A percentile compares a stretch with the other conserved stretches of the same genome.
These are phyloP conservation scores for Paraglomus brasilianum DNA, from an alignment of 192 early-diverging fungal species.

Conservation along the genomic window DNA sequence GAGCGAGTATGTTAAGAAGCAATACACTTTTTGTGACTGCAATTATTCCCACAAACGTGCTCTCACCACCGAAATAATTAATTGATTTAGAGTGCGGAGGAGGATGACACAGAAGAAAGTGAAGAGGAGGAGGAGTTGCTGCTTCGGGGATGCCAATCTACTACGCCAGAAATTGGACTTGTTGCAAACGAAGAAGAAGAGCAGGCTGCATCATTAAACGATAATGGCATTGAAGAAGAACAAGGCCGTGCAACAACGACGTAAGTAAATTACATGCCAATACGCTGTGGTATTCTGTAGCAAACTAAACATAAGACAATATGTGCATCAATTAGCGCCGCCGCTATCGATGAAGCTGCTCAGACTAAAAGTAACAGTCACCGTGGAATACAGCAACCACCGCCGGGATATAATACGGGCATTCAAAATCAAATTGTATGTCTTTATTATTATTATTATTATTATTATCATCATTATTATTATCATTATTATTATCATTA, in stretches of 20 bases:
- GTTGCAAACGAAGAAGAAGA: constrained; percentile 50
- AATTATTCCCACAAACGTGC: background rate
- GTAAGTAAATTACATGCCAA: constrained; percentile 28
- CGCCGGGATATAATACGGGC: constrained; percentile 28
- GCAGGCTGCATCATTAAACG: constrained; percentile 37
- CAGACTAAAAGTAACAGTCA: no score
- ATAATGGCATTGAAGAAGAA: constrained; percentile 41
- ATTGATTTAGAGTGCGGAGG: constrained; percentile 48
- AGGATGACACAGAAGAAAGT: no score
- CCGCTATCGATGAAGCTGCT: no score
- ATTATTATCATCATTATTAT: no score
- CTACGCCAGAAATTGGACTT: constrained; percentile 59
- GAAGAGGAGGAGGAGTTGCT: constrained; percentile 68
- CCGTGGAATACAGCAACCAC: constrained; percentile 29
- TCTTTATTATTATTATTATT: no score
- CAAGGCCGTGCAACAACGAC: constrained; percentile 40
- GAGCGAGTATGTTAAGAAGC: no score
- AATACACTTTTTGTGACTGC: no score
- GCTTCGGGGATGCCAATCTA: constrained; percentile 65
- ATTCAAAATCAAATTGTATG: constrained; percentile 41
- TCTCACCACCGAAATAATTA: no score
- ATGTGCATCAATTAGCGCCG: background rate
- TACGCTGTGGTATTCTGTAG: background rate
- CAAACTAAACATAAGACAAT: no score
- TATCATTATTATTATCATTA: no score